These are phyloP conservation scores for Penicillium malachiteum DNA, from an alignment of 495 filamentous ascomycete genomes.

Conservation along the genomic window DNA sequence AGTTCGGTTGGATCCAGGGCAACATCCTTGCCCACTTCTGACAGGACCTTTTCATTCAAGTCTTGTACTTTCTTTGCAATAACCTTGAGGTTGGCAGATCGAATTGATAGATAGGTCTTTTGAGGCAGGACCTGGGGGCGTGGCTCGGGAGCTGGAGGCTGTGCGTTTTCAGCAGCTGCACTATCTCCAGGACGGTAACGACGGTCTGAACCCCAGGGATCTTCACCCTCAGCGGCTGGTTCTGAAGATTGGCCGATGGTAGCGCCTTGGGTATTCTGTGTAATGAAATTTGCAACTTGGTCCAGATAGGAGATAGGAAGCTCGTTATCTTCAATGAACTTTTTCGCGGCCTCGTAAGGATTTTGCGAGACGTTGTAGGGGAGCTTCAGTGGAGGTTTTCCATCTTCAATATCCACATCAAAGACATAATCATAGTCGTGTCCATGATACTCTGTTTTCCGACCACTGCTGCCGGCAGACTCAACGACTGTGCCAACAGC, in stretches of 20 bases:
- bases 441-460: slow-evolving; percentile 71
- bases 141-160: slow-evolving; percentile 35
- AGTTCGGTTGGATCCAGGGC: slow-evolving; percentile 72
- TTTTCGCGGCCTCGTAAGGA: slow-evolving; percentile 87
- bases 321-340: slow-evolving; percentile 89
- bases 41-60: slow-evolving; percentile 64
- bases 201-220: slow-evolving; percentile 76
- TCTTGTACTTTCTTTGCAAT: slow-evolving; percentile 73
- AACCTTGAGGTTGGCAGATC: slow-evolving; percentile 57
- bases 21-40: slow-evolving; percentile 67
- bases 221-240: slow-evolving; percentile 48
- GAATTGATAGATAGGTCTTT: slow-evolving; percentile 76
- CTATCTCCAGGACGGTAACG: slow-evolving; percentile 74
- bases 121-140: slow-evolving; percentile 72
- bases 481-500: slow-evolving; percentile 93
- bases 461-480: slow-evolving; percentile 75
- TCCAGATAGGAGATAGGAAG: slow-evolving; percentile 88
- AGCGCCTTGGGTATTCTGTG: slow-evolving; percentile 82
- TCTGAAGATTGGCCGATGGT: slow-evolving; percentile 62
- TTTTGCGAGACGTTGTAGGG: slow-evolving; percentile 93
- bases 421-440: slow-evolving; percentile 98
- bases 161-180: slow-evolving; percentile 28
- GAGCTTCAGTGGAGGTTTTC: slow-evolving; percentile 88
- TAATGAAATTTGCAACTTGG: slow-evolving; percentile 91
- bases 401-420: slow-evolving; percentile 96